Percentiles rank a stretch among this genome's conserved stretches.
Evolutionary conservation across 2,329 filamentous ascomycete species (phyloP).

Genomic region (Tolypocladium ovalisporum): DNA sequence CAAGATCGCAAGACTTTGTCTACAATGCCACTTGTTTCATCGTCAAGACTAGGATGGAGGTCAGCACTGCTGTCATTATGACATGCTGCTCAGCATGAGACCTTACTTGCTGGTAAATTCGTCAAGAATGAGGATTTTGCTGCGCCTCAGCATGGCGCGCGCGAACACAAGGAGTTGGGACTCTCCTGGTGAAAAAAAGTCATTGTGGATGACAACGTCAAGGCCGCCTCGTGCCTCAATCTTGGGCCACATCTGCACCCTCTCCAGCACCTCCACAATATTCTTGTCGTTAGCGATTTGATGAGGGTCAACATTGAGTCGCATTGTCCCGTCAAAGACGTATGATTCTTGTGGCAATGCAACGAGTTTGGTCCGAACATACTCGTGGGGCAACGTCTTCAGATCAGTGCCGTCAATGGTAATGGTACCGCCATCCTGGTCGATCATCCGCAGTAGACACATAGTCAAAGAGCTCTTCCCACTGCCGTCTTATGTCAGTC

Average conservation of each 20-base stretch:
- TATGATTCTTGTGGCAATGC: neutral
- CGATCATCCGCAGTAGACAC: neutral
- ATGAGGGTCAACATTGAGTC: neutral
- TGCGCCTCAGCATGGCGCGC: neutral
- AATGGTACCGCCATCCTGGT: neutral
- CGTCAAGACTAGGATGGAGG: neutral
- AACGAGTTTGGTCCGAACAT: neutral
- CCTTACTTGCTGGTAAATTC: neutral
- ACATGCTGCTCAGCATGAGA: neutral
- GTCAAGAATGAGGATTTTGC: neutral
- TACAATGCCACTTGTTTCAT: neutral
- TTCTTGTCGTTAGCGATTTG: neutral
- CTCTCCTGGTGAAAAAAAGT: neutral
- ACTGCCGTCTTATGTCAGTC: neutral
- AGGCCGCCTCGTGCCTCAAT: neutral
- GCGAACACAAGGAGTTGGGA: neutral
- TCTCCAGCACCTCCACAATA: neutral
- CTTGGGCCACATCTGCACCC: neutral
- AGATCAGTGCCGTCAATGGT: neutral
- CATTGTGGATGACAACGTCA: neutral
- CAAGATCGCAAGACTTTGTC: neutral
- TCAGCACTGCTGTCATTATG: neutral
- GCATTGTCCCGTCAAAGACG: neutral
- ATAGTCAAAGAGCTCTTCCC: neutral
- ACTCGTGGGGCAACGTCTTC: neutral